Evolutionary conservation across 2,329 filamentous ascomycete genomes (phyloP).

Genomic region (Didymella sp.): DNA sequence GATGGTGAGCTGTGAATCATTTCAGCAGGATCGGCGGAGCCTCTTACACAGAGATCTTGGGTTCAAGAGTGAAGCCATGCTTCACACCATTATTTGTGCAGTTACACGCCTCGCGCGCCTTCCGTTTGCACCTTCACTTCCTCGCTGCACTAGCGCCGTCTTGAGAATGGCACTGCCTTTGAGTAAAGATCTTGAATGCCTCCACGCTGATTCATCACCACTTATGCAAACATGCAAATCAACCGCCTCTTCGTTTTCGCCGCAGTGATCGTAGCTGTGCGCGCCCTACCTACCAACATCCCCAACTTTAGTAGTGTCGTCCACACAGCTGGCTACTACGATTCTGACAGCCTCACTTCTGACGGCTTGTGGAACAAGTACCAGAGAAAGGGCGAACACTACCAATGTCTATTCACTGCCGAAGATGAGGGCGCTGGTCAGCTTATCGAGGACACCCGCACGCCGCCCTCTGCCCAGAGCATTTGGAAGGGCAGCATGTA

Average conservation of each 20-base stretch:
- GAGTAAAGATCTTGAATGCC: neutral
- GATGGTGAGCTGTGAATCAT: neutral
- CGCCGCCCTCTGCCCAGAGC: constrained; percentile 13
- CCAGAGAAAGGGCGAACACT: constrained; percentile 7
- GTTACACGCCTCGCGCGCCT: neutral
- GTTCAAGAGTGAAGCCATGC: neutral
- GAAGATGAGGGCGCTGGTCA: constrained; percentile 14
- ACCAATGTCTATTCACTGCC: constrained; percentile 15
- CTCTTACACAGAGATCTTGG: neutral
- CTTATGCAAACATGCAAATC: neutral
- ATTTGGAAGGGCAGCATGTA: constrained; percentile 7
- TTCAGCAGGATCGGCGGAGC: neutral
- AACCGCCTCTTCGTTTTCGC: neutral
- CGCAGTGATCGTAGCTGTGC: neutral
- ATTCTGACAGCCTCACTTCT: constrained; percentile 10
- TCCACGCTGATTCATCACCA: neutral
- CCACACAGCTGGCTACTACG: constrained; percentile 1
- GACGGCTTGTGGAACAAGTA: constrained; percentile 21
- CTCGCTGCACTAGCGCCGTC: neutral
- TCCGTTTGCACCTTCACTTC: constrained; percentile 8
- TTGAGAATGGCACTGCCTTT: neutral
- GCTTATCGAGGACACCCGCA: constrained; percentile 6
- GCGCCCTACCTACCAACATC: neutral
- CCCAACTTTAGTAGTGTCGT: neutral
- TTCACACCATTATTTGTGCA: neutral